These are phyloP conservation scores for Melanopsichium pennsylvanicum DNA, from an alignment of 1,284 basidiomycete species.

Conservation along the genomic window DNA sequence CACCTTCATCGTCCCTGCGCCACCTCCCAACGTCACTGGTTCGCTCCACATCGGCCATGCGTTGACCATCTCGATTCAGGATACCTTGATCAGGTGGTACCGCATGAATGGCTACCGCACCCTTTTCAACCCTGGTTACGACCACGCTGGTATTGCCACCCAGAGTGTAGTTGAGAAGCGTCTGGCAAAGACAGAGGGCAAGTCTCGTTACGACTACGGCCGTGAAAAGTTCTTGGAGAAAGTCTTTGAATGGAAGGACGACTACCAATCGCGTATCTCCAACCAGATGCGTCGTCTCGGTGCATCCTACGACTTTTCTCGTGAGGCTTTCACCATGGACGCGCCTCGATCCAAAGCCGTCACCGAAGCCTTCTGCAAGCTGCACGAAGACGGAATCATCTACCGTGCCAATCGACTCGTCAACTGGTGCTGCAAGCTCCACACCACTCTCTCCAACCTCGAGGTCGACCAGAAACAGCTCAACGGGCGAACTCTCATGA, in stretches of 20 bases:
- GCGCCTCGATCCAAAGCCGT: conserved; percentile 77
- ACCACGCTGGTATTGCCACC: conserved; percentile 98
- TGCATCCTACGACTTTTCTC: conserved; percentile 91
- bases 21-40: conserved; percentile 98
- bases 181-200: conserved; percentile 81
- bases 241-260: conserved; percentile 96
- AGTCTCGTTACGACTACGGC: conserved; percentile 91
- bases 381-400: conserved; percentile 91
- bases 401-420: conserved; percentile 97
- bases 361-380: conserved; percentile 85
- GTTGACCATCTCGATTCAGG: conserved; percentile 90
- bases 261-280: conserved; percentile 91
- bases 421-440: conserved; percentile 96
- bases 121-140: conserved; percentile 91
- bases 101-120: conserved; percentile 90
- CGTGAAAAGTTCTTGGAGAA: conserved; percentile 89
- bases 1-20: conserved; percentile 85
- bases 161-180: conserved; percentile 98
- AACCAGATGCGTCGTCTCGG: conserved; percentile 88
- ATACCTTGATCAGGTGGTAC: conserved; percentile 69
- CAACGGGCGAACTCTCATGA: conserved; percentile 84
- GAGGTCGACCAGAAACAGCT: conserved; percentile 96
- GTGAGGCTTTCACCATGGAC: conserved; percentile 95
- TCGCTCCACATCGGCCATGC: conserved; percentile 96
- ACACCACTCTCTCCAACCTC: conserved; percentile 95